Conservation (phyloP, 1,284 basidiomycete genomes). For the Ganoderma multipileum region DNA sequence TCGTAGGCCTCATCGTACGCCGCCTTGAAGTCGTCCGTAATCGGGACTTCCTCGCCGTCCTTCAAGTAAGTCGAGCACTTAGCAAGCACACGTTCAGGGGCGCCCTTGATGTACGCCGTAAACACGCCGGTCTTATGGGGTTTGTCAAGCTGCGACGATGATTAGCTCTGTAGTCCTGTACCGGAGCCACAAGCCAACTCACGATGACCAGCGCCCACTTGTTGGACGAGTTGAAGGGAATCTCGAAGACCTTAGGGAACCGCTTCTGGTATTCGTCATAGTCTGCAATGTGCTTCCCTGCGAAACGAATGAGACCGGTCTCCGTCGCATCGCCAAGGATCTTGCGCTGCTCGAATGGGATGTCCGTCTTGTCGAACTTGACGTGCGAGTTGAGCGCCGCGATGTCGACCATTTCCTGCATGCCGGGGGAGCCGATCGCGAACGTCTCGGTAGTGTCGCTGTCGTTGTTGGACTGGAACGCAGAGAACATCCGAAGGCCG, state of each 20-base stretch:
- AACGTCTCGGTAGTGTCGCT: conserved; percentile 57
- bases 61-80: conserved; percentile 68
- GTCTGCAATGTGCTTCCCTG: conserved; percentile 57
- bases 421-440: conserved; percentile 57
- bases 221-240: conserved; percentile 76
- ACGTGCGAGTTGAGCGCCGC: conserved; percentile 70
- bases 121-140: conserved; percentile 54
- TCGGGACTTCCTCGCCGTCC: conserved; percentile 53
- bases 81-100: conserved; percentile 69
- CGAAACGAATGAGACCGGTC: conserved; percentile 71
- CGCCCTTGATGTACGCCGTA: conserved; percentile 69
- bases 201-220: conserved; percentile 77
- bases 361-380: conserved; percentile 70
- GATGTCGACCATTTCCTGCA: conserved; percentile 69
- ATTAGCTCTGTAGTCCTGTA: conserved; percentile 7
- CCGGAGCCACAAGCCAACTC: conserved; percentile 33
- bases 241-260: conserved; percentile 67
- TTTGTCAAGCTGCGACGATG: conserved; percentile 55
- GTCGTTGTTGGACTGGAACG: conserved; percentile 77
- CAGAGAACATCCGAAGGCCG: conserved; percentile 62
- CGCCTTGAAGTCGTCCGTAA: conserved; percentile 61
- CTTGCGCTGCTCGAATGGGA: conserved; percentile 66
- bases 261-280: conserved; percentile 62
- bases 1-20: conserved; percentile 68
- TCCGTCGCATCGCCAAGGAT: conserved; percentile 77